These are phyloP conservation scores for Aspergillus tubingensis DNA, from an alignment of 2,329 filamentous ascomycete genomes.

Conservation along the genomic window DNA sequence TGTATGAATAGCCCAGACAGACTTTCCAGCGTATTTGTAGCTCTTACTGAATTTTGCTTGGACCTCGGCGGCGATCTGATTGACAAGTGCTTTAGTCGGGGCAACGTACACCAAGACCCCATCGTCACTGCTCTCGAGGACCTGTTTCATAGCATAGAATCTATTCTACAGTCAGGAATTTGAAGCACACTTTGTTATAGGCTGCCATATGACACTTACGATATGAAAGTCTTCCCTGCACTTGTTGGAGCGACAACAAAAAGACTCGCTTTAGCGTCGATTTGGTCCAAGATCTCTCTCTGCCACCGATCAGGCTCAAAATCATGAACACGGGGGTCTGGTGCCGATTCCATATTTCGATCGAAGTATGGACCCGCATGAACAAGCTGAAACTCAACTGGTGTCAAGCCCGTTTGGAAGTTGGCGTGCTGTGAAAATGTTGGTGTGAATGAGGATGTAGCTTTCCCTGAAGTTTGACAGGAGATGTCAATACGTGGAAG, in stretches of 20 bases:
- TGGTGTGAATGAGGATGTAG: conserved; percentile 27
- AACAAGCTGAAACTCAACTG: conserved; percentile 65
- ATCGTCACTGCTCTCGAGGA: conserved; percentile 68
- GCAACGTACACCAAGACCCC: conserved; percentile 76
- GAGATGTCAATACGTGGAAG: conserved; percentile 30
- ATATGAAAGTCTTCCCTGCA: conserved; percentile 80
- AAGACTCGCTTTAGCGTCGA: conserved; percentile 69
- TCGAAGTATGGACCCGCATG: conserved; percentile 74
- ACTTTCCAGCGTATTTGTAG: conserved; percentile 61
- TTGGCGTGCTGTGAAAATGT: conserved; percentile 12
- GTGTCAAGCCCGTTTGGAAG: conserved; percentile 42
- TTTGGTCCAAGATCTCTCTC: conserved; percentile 68
- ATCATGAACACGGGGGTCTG: conserved; percentile 64
- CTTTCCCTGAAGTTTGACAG: conserved; percentile 9
- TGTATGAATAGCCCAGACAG: conserved; percentile 78
- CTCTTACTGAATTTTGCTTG: conserved; percentile 72
- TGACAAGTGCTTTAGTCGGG: conserved; percentile 78
- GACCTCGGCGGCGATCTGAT: conserved; percentile 79
- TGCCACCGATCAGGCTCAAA: conserved; percentile 80
- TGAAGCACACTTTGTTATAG: no score
- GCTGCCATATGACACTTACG: conserved; percentile 22
- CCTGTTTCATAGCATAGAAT: conserved; percentile 80
- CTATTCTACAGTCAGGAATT: conserved; percentile 14
- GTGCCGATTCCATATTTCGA: conserved; percentile 67
- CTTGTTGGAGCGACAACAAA: conserved; percentile 78